Evolutionary conservation across 1,139 yeast species (phyloP).

Genomic region (Hyphopichia wangnamkhiaoensis): DNA sequence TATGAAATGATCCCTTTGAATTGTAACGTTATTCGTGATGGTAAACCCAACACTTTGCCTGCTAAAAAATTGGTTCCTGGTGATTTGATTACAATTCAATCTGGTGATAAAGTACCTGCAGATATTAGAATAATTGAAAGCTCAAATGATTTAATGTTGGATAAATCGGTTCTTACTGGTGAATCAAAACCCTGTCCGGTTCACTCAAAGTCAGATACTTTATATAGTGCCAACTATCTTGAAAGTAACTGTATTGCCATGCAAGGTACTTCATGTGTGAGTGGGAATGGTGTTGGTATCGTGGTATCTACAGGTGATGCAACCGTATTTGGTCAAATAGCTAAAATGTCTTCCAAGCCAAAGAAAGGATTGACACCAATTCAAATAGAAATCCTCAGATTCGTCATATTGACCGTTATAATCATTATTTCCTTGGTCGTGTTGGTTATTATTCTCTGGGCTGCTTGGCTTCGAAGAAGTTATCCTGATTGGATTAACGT

Average conservation of each 20-base stretch:
- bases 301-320: slow-evolving; percentile 34
- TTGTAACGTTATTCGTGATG: slow-evolving; percentile 23
- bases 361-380: slow-evolving; percentile 32
- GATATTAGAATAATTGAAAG: slow-evolving; percentile 29
- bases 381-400: slow-evolving; percentile 31
- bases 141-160: slow-evolving; percentile 30
- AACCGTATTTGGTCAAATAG: slow-evolving; percentile 35
- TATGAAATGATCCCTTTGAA: slow-evolving; percentile 45
- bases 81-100: slow-evolving; percentile 24
- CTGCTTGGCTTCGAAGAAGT: slow-evolving; percentile 35
- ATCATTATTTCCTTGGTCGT: slow-evolving; percentile 26
- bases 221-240: slow-evolving; percentile 37
- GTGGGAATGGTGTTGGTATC: slow-evolving; percentile 32
- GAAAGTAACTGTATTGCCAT: slow-evolving; percentile 43
- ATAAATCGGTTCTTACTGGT: slow-evolving; percentile 38
- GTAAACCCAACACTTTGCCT: slow-evolving; percentile 14
- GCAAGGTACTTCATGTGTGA: slow-evolving; percentile 47
- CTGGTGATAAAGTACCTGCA: slow-evolving; percentile 34
- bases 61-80: slow-evolving; percentile 33
- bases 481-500: slow-evolving; percentile 37
- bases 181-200: slow-evolving; percentile 32
- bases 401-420: slow-evolving; percentile 22
- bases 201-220: slow-evolving; percentile 17
- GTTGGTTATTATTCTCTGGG: slow-evolving; percentile 42
- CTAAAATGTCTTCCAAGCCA: slow-evolving; percentile 31